Evolutionary conservation across 345 rosid genomes (phyloP).

Genomic region (Ceriops zippeliana): DNA sequence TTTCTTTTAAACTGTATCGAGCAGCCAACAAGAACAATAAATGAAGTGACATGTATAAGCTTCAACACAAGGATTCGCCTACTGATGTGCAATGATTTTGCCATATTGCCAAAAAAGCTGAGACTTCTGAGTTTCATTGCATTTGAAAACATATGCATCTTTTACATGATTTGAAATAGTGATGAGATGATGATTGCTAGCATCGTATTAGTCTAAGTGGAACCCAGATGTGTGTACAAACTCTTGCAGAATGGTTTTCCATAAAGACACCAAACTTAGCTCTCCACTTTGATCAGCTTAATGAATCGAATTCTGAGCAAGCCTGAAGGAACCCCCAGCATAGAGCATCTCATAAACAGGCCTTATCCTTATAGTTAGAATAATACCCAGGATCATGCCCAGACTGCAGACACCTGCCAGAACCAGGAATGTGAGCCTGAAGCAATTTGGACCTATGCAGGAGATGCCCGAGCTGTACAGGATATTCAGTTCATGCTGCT

Average conservation of each 20-base stretch:
- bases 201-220: background rate
- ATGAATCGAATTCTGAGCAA: slow-evolving; percentile 38
- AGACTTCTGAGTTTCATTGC: no score
- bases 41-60: no score
- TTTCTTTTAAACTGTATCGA: no score
- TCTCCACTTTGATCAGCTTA: slow-evolving; percentile 18
- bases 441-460: slow-evolving; percentile 63
- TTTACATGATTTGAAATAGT: no score
- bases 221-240: background rate
- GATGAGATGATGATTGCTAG: no score
- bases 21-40: no score
- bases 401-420: slow-evolving; percentile 49
- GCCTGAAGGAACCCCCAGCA: slow-evolving; percentile 53
- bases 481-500: slow-evolving; percentile 31
- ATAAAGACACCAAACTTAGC: background rate
- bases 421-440: slow-evolving; percentile 57
- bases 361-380: slow-evolving; percentile 41
- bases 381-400: slow-evolving; percentile 40
- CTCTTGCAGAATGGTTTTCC: background rate
- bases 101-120: no score
- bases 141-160: no score
- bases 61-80: no score
- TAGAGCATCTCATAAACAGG: slow-evolving; percentile 63
- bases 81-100: no score
- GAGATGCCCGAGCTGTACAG: slow-evolving; percentile 24